Evolutionary conservation across 345 rosid species (phyloP).

Genomic region (Zanthoxylum bungeanum): DNA sequence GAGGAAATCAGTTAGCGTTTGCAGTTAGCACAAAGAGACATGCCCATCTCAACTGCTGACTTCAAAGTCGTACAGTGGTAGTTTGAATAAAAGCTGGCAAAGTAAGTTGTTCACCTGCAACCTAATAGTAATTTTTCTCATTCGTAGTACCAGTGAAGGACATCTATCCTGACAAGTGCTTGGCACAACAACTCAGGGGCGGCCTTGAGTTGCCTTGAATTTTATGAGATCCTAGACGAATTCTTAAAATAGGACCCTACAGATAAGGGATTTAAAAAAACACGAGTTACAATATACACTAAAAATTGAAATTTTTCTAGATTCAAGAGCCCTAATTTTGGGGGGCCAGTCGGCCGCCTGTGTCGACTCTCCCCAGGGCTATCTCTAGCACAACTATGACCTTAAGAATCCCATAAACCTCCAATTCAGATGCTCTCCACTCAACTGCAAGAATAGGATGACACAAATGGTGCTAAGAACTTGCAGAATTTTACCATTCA

Average conservation of each 20-base stretch:
- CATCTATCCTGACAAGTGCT: not conserved
- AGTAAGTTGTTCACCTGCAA: not conserved
- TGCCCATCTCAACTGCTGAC: not conserved
- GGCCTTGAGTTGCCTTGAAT: too few species aligned
- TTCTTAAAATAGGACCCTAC: too few species aligned
- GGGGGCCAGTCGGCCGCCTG: too few species aligned
- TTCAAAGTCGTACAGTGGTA: not conserved
- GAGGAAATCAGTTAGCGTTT: not conserved
- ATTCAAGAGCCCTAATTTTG: too few species aligned
- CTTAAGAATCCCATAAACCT: not conserved
- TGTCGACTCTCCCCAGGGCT: too few species aligned
- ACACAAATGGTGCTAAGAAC: not conserved
- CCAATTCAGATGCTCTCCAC: constrained; percentile 2
- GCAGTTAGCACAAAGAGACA: not conserved
- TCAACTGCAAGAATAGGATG: not conserved
- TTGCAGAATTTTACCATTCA: not conserved
- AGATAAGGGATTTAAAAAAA: too few species aligned
- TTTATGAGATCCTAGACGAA: too few species aligned
- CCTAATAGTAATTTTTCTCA: not conserved
- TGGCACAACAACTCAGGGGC: too few species aligned
- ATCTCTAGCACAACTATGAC: too few species aligned
- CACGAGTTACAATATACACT: too few species aligned
- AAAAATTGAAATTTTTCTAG: too few species aligned
- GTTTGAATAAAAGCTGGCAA: not conserved
- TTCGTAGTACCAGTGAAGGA: not conserved